Conservation (phyloP, 768 basidiomycete genomes). For the Kwoniella mangroviensis region DNA sequence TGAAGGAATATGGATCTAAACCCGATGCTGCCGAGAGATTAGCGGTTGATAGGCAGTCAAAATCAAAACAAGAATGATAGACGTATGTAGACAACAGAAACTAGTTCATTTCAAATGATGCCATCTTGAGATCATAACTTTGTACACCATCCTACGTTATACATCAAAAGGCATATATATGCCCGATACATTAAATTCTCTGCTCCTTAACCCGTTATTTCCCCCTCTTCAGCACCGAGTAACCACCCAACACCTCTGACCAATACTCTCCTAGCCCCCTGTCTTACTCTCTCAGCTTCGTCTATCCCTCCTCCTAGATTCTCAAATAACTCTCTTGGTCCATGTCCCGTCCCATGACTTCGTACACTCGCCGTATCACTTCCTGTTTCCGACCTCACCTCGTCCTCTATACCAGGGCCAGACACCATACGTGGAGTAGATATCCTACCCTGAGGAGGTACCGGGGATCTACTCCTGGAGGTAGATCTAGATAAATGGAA, state of each 20-base stretch:
- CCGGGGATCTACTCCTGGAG: neutral
- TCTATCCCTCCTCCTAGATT: constrained; percentile 42
- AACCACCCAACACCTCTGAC: constrained; percentile 96
- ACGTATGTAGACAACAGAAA: too few relatives aligned
- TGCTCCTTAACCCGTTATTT: constrained; percentile 31
- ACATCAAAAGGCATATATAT: too few relatives aligned
- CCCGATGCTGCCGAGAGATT: constrained; percentile 48
- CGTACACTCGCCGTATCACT: neutral
- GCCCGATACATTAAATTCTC: too few relatives aligned
- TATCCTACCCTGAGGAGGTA: neutral
- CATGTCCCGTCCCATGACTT: neutral
- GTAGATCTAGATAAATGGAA: constrained; percentile 1
- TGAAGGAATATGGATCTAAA: constrained; percentile 60
- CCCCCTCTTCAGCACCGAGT: constrained; percentile 73
- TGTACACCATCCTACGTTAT: too few relatives aligned
- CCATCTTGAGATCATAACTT: too few relatives aligned
- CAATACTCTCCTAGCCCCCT: constrained; percentile 76
- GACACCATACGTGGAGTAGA: neutral
- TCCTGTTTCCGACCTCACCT: neutral
- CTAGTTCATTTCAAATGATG: too few relatives aligned
- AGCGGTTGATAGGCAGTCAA: constrained; percentile 9
- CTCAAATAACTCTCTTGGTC: constrained; percentile 18
- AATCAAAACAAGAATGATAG: neutral
- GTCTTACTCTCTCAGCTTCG: constrained; percentile 59
- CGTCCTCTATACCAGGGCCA: neutral